Percentiles rank a stretch among this genome's conserved stretches.
phyloP scores from a whole-genome alignment of 768 basidiomycete genomes.

The Imleria badia region DNA sequence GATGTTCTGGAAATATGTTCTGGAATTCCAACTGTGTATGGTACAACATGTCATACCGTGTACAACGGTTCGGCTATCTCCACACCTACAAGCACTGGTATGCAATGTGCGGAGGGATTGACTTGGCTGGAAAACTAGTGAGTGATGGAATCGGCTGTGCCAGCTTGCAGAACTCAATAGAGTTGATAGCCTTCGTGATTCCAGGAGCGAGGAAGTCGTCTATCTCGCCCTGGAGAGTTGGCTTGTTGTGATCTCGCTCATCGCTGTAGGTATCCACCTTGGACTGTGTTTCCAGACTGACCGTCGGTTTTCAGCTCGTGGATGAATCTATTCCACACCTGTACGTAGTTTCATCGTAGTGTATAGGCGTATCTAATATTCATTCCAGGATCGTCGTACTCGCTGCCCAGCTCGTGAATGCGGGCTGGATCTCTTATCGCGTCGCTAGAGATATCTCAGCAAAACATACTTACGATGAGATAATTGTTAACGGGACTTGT shows the following conservation, averaged over 20 bases:
- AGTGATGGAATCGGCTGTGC: slow-evolving; percentile 13
- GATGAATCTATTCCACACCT: slow-evolving; percentile 55
- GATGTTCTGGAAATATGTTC: slow-evolving; percentile 36
- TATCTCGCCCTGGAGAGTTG: slow-evolving; percentile 47
- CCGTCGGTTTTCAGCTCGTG: slow-evolving; percentile 37
- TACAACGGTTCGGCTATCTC: slow-evolving; percentile 6
- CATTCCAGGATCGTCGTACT: slow-evolving; percentile 35
- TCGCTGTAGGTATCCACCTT: slow-evolving; percentile 39
- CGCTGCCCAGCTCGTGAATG: slow-evolving; percentile 45
- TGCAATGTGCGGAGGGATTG: slow-evolving; percentile 42
- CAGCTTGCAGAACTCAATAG: background rate
- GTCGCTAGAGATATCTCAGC: slow-evolving; percentile 35
- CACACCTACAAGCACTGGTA: slow-evolving; percentile 1
- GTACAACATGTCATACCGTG: slow-evolving; percentile 22
- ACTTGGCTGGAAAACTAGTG: slow-evolving; percentile 48
- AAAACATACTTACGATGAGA: slow-evolving; percentile 31
- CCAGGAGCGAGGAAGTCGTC: slow-evolving; percentile 48
- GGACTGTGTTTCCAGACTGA: background rate
- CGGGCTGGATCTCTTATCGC: slow-evolving; percentile 48
- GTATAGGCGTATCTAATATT: background rate
- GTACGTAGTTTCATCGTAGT: slow-evolving; percentile 19
- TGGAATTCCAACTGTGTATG: slow-evolving; percentile 35
- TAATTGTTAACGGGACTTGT: slow-evolving; percentile 42
- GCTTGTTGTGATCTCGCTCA: slow-evolving; percentile 44
- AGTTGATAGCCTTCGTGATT: slow-evolving; percentile 23